phyloP scores from a whole-genome alignment of 805 yeast species.

The Ascoidea rubescens region DNA sequence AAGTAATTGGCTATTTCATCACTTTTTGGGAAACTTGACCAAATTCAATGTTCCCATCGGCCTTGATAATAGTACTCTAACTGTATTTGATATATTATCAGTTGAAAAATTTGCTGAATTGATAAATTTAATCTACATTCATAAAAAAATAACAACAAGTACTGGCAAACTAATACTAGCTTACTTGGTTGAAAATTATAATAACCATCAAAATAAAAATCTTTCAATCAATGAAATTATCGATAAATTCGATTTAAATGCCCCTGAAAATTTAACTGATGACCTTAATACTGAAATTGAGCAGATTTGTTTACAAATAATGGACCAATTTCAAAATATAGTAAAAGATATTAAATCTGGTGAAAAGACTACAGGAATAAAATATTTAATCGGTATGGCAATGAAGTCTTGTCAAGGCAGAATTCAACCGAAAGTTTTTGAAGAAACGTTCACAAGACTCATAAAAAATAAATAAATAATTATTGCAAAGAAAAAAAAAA shows the following conservation, averaged over 20 bases:
- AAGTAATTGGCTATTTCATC: slow-evolving; percentile 76
- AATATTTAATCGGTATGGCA: slow-evolving; percentile 70
- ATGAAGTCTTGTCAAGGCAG: slow-evolving; percentile 69
- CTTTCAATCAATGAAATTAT: slow-evolving; percentile 30
- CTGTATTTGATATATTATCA: slow-evolving; percentile 17
- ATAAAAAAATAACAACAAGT: slow-evolving; percentile 38
- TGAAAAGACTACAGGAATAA: slow-evolving; percentile 48
- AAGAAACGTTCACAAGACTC: slow-evolving; percentile 19
- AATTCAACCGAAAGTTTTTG: slow-evolving; percentile 22
- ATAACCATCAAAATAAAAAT: slow-evolving; percentile 17
- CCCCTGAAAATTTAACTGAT: slow-evolving; percentile 16
- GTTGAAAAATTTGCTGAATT: slow-evolving; percentile 38
- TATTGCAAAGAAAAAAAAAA: too few species aligned
- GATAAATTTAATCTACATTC: slow-evolving; percentile 30
- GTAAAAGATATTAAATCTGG: slow-evolving; percentile 44
- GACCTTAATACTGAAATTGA: slow-evolving; percentile 18
- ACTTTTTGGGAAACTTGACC: slow-evolving; percentile 55
- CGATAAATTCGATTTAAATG: slow-evolving; percentile 35
- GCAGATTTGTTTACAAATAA: slow-evolving; percentile 30
- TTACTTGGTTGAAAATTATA: slow-evolving; percentile 40
- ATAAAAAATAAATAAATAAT: neutral
- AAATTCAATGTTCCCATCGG: slow-evolving; percentile 25
- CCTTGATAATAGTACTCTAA: slow-evolving; percentile 13
- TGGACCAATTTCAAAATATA: slow-evolving; percentile 33
- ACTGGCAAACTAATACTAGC: slow-evolving; percentile 54